Evolutionary conservation across 1,284 basidiomycete species (phyloP).

Genomic region (Rhodotorula mucilaginosa): DNA sequence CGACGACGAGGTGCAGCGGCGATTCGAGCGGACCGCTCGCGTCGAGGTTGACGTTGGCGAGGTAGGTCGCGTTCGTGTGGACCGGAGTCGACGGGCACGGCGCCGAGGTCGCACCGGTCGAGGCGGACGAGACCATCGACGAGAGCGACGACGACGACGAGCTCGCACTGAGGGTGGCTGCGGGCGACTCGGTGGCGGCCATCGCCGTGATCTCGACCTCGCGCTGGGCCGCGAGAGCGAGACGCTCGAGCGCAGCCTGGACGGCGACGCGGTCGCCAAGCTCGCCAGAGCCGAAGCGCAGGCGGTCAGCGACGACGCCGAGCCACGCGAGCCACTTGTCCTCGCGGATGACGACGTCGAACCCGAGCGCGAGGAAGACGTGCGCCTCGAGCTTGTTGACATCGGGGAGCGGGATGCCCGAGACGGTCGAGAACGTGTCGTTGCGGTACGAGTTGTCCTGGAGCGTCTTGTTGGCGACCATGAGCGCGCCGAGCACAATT

Average conservation of each 20-base stretch:
- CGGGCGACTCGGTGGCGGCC: conserved; percentile 8
- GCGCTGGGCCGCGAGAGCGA: conserved; percentile 20
- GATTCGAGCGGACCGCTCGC: conserved; percentile 38
- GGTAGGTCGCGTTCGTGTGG: neutral
- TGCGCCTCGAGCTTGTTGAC: conserved; percentile 43
- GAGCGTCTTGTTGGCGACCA: conserved; percentile 44
- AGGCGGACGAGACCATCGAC: conserved; percentile 4
- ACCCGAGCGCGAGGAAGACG: conserved; percentile 38
- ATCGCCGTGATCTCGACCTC: neutral
- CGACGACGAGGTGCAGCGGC: conserved; percentile 8
- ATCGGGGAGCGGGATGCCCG: conserved; percentile 42
- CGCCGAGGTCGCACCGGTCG: neutral
- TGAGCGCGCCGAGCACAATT: conserved; percentile 43
- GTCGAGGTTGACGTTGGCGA: conserved; percentile 33
- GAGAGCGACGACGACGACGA: conserved; percentile 8
- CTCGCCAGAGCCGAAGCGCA: conserved; percentile 18
- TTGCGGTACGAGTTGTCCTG: conserved; percentile 46
- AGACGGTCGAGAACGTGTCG: conserved; percentile 42
- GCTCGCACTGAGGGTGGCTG: conserved; percentile 2
- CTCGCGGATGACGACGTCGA: conserved; percentile 39
- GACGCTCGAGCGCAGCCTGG: conserved; percentile 28
- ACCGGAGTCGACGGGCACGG: conserved; percentile 19
- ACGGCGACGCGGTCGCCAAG: conserved; percentile 30
- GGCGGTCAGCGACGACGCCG: conserved; percentile 28
- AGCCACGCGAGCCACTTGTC: conserved; percentile 41